Conservation (phyloP, 495 filamentous ascomycete genomes). For the Zalerion maritima region DNA sequence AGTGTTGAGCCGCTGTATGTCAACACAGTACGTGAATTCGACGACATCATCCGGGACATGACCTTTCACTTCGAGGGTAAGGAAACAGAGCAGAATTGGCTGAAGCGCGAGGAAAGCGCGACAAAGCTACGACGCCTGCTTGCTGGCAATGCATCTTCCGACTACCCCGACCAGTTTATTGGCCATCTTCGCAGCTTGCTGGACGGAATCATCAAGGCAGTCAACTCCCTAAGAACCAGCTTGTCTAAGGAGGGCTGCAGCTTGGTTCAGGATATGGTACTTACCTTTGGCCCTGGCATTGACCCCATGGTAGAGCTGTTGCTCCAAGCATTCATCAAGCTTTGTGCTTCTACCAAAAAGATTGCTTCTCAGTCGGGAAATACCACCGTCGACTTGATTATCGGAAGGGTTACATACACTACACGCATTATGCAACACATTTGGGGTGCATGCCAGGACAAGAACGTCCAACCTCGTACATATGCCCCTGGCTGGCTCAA, state of each 20-base stretch:
- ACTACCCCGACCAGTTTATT: conserved; percentile 56
- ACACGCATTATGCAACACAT: conserved; percentile 72
- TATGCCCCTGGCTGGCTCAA: conserved; percentile 74
- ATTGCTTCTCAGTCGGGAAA: conserved; percentile 72
- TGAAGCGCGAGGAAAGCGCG: conserved; percentile 64
- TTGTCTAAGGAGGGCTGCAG: conserved; percentile 72
- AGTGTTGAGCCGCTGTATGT: conserved; percentile 67
- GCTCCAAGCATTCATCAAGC: conserved; percentile 77
- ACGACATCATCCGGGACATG: conserved; percentile 74
- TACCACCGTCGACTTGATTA: conserved; percentile 55
- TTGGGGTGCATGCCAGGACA: conserved; percentile 66
- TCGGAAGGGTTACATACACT: conserved; percentile 65
- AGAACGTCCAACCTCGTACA: conserved; percentile 70
- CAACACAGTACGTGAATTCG: conserved; percentile 65
- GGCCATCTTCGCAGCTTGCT: conserved; percentile 55
- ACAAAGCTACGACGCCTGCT: conserved; percentile 61
- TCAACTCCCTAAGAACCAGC: conserved; percentile 77
- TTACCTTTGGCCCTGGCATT: conserved; percentile 56
- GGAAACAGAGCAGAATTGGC: conserved; percentile 85
- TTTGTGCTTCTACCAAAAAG: conserved; percentile 78
- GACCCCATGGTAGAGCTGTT: conserved; percentile 85
- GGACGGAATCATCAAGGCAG: conserved; percentile 81
- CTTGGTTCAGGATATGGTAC: conserved; percentile 74
- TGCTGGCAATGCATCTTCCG: conserved; percentile 68
- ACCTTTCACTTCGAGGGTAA: conserved; percentile 67